Base-by-base conservation (phyloP, 352 stramenopile genomes). In the Peronosclerospora sorghi region DNA sequence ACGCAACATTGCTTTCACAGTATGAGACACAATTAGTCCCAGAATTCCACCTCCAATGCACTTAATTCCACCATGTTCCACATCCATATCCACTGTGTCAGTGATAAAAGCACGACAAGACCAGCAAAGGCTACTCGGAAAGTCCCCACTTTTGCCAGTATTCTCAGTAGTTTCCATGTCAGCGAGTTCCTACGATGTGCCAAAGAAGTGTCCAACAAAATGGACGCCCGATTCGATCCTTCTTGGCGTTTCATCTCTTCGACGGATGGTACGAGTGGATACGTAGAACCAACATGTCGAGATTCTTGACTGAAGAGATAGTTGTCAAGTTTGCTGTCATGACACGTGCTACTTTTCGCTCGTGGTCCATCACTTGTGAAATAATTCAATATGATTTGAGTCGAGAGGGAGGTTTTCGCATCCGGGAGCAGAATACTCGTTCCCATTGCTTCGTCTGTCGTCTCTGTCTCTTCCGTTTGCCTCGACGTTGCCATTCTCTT, bases 361-460 rank as follows among this genome's bases (percentile, higher is more conserved):
- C 19, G 26, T 32, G 35, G 48, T 38, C 51, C 51, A 30, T 65
- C 51, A 30, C 21, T 42, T 9, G 45, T 47, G 32, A 68, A 65
- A 32, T 65, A 64, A 24, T 65, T 35, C n/a, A 27, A 13, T 35
- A 68, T 68, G 28, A 68, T 37, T 24, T 55, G 50, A 8, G 43
- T 62, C n/a, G 54, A 62, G 23, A 68, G 19, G 17, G 52, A 62
- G 13, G 18, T 28, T 4, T 51, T 30, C 12, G 55, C 45, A 4
- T 59, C 50, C 20, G 45, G 15, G 8, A 63, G 27, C 32, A 65
- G 20, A 5, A 65, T 17, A 12, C 17, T 46, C 8, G 54, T 41
- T 9, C 47, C 41, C 17, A 61, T 26, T n/a, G 49, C 19, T 48
- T 59, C 17, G 12, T 56, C 45, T 0, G 37, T 34, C 27, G 23